Evolutionary conservation across 495 filamentous ascomycete genomes (phyloP), one percentile per base, ranked within the genome.

Genomic region (Tetracladium setigerum): DNA sequence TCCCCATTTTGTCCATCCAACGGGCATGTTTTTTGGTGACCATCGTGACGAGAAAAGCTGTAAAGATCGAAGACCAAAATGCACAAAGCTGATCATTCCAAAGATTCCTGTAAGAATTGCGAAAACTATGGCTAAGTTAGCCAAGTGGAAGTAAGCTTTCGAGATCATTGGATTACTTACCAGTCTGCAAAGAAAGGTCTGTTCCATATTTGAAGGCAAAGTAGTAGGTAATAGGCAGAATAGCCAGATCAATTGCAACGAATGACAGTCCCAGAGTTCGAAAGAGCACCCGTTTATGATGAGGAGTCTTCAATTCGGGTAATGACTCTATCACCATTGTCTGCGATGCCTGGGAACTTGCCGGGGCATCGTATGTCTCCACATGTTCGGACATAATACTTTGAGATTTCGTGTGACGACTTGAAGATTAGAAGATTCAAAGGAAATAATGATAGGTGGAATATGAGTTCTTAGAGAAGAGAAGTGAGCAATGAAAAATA

Each of bases 1-100:
- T 38, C 49, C 49, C 54, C 45, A 56, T 49, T 39, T 52, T 13
- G 49, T 53, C 49, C 49, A 56, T 19, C 45, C 54, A 8, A 56
- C 41, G 6, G 54, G 54, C 40, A 44, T 47, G 38, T 48, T 49
- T 45, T 50, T 38, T 10, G 44, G 30, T 33, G 41, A 32, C 5
- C 8, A 40, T 38, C 47, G 50, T 14, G 49, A 19, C 8, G 36
- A 39, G 24, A 49, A 56, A n/a, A 56, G 30, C 41, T 46, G 49
- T 5, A 52, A 16, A 11, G 49, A 56, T 46, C 44, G 44, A 33
- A 56, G 27, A 6, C 31, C 45, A 40, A 49, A 56, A 37, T 52
- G 49, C n/a, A 45, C 33, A 22, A 56, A 56, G 19, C 53, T 51
- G 16, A 51, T 30, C 39, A 52, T 19, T 32, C 53, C 53, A 44